Conservation (phyloP, 2,329 filamentous ascomycete genomes). For the Sarocladiaceae sp. region DNA sequence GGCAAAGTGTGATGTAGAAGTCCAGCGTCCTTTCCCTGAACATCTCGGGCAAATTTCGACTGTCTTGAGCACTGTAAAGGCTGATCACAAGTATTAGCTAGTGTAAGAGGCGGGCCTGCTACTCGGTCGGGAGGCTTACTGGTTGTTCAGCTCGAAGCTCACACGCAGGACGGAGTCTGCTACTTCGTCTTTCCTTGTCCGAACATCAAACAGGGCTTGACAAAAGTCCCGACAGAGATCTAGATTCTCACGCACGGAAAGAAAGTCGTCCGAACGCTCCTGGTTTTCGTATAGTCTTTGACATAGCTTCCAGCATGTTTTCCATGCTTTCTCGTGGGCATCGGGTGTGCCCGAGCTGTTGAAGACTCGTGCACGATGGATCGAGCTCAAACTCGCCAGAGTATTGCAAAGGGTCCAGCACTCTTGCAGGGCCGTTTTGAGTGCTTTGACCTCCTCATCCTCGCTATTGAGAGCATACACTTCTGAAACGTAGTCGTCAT, state of each 20-base stretch:
- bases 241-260: conserved; percentile 68
- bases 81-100: conserved; percentile 30
- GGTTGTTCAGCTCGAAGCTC: conserved; percentile 93
- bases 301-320: conserved; percentile 89
- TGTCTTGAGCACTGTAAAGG: conserved; percentile 86
- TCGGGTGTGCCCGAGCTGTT: conserved; percentile 69
- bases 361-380: conserved; percentile 76
- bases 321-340: conserved; percentile 85
- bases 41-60: conserved; percentile 71
- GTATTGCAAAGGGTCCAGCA: conserved; percentile 96
- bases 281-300: conserved; percentile 82
- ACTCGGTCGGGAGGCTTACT: conserved; percentile 46
- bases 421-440: conserved; percentile 76
- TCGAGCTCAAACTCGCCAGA: conserved; percentile 76
- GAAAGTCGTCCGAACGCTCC: conserved; percentile 63
- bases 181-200: conserved; percentile 70
- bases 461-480: conserved; percentile 37
- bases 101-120: no score
- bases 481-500: conserved; percentile 45
- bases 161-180: conserved; percentile 85
- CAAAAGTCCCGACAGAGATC: conserved; percentile 91
- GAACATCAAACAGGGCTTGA: conserved; percentile 83
- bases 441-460: conserved; percentile 59
- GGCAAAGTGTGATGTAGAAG: conserved; percentile 91
- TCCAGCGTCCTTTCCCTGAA: conserved; percentile 89